Evolutionary conservation across 1,284 basidiomycete species (phyloP), one percentile per base, ranked within the genome.

Genomic region (Cryptococcus sp.): DNA sequence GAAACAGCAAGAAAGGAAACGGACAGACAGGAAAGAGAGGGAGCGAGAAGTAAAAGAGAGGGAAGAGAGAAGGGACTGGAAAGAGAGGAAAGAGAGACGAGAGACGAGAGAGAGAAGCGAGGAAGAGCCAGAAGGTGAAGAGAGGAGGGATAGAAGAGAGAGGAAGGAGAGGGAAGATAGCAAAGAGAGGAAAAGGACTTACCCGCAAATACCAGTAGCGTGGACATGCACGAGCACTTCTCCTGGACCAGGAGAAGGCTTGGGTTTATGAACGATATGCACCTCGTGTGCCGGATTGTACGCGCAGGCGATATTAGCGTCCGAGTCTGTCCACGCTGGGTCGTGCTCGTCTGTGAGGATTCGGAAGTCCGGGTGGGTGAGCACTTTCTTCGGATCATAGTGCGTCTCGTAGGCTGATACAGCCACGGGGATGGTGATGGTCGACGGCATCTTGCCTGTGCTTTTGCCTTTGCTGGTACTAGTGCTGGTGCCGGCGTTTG

Each of bases 131-230:
- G 8, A 8, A 27, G 11, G 17, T 19, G 10, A 49, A 23, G 47
- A 7, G 8, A 22, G 22, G 47, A 22, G 22, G 23, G 2, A n/a
- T 8, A 31, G 11, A 50, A n/a, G 35, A 48, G 27, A 31, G 31
- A n/a, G 22, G 46, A 22, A 17, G 8, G 6, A 17, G 42, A 23
- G 8, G 13, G 41, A 16, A 22, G 7, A 16, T 7, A 10, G 47
- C 31, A 46, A 19, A n/a, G 17, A 47, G 22, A 13, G 16, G n/a
- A 47, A 47, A 5, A 16, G 16, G 16, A 64, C 77, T 68, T 61
- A 78, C 69, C 80, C 80, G 58, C 80, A 81, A 51, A 81, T 81
- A n/a, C 80, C 80, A 1, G 78, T 81, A 20, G 80, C 75, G 20
- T 71, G 61, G 35, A 81, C 77, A 48, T 80, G 78, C 5, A 82